These are phyloP conservation scores for Phytophthora pluvialis DNA, from an alignment of 352 stramenopile species.

Conservation along the genomic window DNA sequence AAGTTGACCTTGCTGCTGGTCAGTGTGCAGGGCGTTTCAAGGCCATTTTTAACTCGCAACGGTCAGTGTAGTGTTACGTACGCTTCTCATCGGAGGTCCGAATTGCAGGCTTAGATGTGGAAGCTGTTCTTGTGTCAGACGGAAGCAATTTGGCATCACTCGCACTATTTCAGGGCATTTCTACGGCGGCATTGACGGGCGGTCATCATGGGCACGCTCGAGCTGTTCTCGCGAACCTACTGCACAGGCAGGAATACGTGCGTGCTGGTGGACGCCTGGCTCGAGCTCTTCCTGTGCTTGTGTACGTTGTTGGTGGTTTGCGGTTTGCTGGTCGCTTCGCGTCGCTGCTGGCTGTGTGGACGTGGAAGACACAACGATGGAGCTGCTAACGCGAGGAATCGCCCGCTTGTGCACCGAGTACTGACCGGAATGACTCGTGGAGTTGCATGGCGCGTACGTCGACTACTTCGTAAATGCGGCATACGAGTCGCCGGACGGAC, in stretches of 20 bases:
- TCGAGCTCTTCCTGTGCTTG: conserved; percentile 53
- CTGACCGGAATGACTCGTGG: conserved; percentile 13
- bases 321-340: conserved; percentile 20
- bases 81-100: not conserved
- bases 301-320: conserved; percentile 40
- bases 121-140: not conserved
- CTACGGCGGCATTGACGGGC: conserved; percentile 6
- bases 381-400: conserved; percentile 13
- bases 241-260: conserved; percentile 56
- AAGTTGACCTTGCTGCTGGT: not conserved
- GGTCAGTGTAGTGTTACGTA: not conserved
- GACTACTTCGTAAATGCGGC: conserved; percentile 17
- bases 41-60: conserved; percentile 5
- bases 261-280: conserved; percentile 69
- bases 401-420: conserved; percentile 23
- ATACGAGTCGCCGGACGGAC: conserved; percentile 27
- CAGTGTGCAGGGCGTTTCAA: not conserved
- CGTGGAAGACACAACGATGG: not conserved
- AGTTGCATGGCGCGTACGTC: conserved; percentile 10
- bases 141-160: not conserved
- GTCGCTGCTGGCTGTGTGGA: conserved; percentile 38
- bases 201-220: conserved; percentile 60
- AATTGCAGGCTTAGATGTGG: not conserved
- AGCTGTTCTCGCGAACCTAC: conserved; percentile 58
- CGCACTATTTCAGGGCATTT: conserved; percentile 7